These are phyloP conservation scores for Globisporangium radiosum DNA, from an alignment of 352 stramenopile species.

Conservation along the genomic window DNA sequence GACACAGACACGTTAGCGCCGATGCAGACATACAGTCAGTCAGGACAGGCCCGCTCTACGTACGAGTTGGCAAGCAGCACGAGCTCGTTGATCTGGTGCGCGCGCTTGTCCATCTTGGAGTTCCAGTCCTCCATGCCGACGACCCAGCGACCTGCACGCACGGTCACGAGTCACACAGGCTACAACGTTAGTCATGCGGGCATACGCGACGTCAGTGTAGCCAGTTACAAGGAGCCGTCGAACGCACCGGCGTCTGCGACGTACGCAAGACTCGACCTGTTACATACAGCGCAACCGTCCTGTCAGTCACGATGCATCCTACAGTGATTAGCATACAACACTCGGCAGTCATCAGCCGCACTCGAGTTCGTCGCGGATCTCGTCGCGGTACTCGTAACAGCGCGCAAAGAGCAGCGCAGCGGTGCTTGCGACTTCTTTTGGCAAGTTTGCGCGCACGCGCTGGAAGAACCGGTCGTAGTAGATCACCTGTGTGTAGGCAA, in stretches of 20 bases:
- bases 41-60: background rate
- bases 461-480: conserved; percentile 84
- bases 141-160: conserved; percentile 50
- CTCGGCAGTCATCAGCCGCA: conserved; percentile 19
- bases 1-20: background rate
- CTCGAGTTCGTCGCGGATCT: conserved; percentile 79
- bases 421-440: conserved; percentile 46
- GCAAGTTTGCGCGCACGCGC: conserved; percentile 54
- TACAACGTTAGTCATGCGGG: no score
- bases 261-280: conserved; percentile 60
- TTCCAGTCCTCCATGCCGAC: conserved; percentile 83
- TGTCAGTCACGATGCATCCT: no score
- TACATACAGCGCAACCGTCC: background rate
- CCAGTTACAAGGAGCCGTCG: background rate
- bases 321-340: no score
- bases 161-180: background rate
- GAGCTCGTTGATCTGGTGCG: conserved; percentile 78
- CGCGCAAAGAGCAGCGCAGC: conserved; percentile 52
- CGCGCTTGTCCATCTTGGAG: conserved; percentile 81
- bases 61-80: conserved; percentile 68
- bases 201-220: background rate
- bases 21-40: background rate
- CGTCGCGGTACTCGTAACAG: conserved; percentile 80
- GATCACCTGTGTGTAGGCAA: conserved; percentile 35
- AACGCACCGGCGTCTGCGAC: conserved; percentile 44